Base-by-base conservation (phyloP, 177 flowering plant species). In the Telopea speciosissima region DNA sequence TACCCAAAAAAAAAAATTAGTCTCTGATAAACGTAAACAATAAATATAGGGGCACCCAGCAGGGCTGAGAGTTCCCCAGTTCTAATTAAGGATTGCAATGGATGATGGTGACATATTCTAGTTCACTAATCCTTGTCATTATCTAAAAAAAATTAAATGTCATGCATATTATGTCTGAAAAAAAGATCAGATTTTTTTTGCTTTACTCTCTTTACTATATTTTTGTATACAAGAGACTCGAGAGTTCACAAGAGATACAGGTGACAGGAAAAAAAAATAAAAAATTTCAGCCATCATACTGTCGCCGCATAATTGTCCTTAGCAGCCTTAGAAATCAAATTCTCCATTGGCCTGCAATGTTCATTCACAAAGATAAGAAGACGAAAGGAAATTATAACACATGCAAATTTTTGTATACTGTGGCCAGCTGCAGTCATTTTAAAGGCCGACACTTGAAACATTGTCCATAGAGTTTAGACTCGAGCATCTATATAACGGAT, bases 341-440 rank as follows among this genome's bases (percentile, higher is more conserved):
- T 89, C 94, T 69, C 94, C 94, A 0, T 79, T 81, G 62, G 89
- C 90, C 92, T 88, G 86, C 23, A 52, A 56, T 24, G 5, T 8
- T 24, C 62, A 26, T 66, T 68, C n/a, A 11, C 17, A 25, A 44
- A 40, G 28, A 64, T 19, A 0, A n/a, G 28, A 70, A 33, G 3
- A 23, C 1, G 24, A 24, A 65, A 62, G 31, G 63, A 26, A 36
- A 36, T 36, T 36, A 36, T 36, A 36, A 5, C 40, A 36, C 40
- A 36, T 36, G 40, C 40, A 36, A 3, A 5, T 5, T 36, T 5
- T 5, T 36, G 40, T 36, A 36, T 36, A 36, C 40, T 36, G 40
- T 36, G 40, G 8, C 5, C 40, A 36, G 0, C 40, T 36, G 40
- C 40, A 36, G 40, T 36, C 3, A 28, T 28, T 28, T 5, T 36